phyloP scores from a whole-genome alignment of 345 rosid genomes.

The Toxicodendron radicans region DNA sequence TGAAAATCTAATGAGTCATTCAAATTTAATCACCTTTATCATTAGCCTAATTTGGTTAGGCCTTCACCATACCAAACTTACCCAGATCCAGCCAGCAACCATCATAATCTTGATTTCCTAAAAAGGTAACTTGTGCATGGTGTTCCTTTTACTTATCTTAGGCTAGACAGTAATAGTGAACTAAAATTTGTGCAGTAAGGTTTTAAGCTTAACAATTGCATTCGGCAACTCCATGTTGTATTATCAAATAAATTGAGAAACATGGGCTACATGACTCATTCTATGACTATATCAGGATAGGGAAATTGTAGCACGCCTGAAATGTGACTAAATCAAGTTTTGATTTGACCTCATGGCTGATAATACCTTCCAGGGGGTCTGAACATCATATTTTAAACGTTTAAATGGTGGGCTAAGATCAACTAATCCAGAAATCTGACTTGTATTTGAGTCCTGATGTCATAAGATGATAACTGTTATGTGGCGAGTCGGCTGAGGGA shows the following conservation, averaged over 20 bases:
- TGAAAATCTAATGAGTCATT: neutral
- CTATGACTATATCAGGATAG: neutral
- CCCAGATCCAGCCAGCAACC: neutral
- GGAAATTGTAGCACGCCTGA: conserved; percentile 1
- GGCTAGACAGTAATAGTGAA: neutral
- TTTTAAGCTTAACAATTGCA: neutral
- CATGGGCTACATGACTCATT: neutral
- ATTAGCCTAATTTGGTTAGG: neutral
- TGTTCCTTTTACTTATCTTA: neutral
- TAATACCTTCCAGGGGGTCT: neutral
- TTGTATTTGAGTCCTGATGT: neutral
- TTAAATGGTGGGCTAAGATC: neutral
- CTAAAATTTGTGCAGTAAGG: neutral
- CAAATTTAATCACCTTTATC: neutral
- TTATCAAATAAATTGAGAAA: neutral
- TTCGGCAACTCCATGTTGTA: neutral
- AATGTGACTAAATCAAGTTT: conserved; percentile 3
- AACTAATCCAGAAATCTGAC: conserved; percentile 7
- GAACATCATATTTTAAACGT: neutral
- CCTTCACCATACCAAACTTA: conserved; percentile 16
- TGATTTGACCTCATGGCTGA: neutral
- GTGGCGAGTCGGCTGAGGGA: neutral
- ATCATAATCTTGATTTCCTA: neutral
- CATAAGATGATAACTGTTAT: conserved; percentile 1
- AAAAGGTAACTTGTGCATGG: neutral